phyloP scores from a whole-genome alignment of 257 asterid genomes.

The Solanum virginianum region DNA sequence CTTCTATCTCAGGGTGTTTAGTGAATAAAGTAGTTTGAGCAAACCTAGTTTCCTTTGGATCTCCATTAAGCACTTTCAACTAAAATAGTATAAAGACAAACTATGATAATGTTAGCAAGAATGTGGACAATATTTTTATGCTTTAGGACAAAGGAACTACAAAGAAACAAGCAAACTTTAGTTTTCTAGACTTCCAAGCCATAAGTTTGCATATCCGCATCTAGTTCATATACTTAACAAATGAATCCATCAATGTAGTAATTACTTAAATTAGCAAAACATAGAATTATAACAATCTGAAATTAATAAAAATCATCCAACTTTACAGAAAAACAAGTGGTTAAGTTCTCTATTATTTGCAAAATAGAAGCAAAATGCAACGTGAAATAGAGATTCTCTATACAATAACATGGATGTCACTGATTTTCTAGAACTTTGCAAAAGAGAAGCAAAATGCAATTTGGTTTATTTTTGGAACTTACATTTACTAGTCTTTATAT shows the following conservation, averaged over 20 bases:
- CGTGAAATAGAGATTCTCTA: no score
- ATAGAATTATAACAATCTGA: neutral
- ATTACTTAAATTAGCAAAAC: neutral
- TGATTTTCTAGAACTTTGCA: no score
- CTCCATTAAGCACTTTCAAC: constrained; percentile 41
- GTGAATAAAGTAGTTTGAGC: constrained; percentile 57
- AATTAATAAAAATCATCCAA: no score
- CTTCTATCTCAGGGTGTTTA: constrained; percentile 74
- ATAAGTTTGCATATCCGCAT: neutral
- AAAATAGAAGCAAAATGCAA: no score
- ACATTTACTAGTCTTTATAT: neutral
- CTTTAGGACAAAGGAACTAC: neutral
- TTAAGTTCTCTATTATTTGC: no score
- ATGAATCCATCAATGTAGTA: neutral
- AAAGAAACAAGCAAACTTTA: neutral
- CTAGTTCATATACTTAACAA: neutral
- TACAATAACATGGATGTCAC: no score
- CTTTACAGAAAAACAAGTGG: no score
- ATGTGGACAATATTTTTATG: neutral
- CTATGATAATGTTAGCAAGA: neutral
- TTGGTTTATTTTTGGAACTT: no score
- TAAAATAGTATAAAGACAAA: constrained; percentile 9
- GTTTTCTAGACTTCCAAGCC: neutral
- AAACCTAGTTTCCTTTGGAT: constrained; percentile 44
- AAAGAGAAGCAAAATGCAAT: no score